Base-by-base conservation (phyloP, 495 filamentous ascomycete species). In the Cetradonia linearis region DNA sequence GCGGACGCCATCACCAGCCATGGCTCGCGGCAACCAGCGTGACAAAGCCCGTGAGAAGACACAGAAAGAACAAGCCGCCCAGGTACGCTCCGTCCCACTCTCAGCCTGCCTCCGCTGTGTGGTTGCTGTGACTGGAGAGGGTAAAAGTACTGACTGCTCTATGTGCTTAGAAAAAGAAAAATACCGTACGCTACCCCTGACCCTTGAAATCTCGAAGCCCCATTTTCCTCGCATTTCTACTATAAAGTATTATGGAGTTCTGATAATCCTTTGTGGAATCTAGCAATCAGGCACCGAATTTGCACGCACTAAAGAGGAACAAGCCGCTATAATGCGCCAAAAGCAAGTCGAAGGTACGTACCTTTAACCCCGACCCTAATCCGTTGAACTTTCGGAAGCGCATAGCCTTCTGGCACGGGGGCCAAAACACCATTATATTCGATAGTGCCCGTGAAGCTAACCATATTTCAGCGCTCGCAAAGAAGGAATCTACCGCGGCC, bases 21-120 rank as follows among this genome's bases (percentile, higher is more conserved):
- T 96, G 91, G 83, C 91, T 60, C 87, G 91, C 70, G 91, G 91
- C 64, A 96, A 96, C 70, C 91, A 96, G 78, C 83, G 91, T 68
- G 90, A 95, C 58, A 87, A 87, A 72, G 88, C 86, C 68, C 87
- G 91, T 53, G 59, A 61, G 18, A 61, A 61, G 23, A 55, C 18
- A 37, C 47, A 54, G 42, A 54, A 44, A 31, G 52, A 68, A 30
- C 9, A 20, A 31, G 16, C 49, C 55, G 59, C n/a, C 50, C 55
- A 54, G 31, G 47, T 61, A 28, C 46, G 40, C 25, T 14, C 5
- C 27, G 1, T 40, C 25, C 58, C 23, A 4, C 44, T 27, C 44
- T 31, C 11, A 44, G 44, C 34, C 50, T 20, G n/a, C 50, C 33
- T 36, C 9, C 13, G 9, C 50, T 54, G 50, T 54, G 16, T 31